phyloP scores from a whole-genome alignment of 495 filamentous ascomycete species.

The Penicillium fimorum region DNA sequence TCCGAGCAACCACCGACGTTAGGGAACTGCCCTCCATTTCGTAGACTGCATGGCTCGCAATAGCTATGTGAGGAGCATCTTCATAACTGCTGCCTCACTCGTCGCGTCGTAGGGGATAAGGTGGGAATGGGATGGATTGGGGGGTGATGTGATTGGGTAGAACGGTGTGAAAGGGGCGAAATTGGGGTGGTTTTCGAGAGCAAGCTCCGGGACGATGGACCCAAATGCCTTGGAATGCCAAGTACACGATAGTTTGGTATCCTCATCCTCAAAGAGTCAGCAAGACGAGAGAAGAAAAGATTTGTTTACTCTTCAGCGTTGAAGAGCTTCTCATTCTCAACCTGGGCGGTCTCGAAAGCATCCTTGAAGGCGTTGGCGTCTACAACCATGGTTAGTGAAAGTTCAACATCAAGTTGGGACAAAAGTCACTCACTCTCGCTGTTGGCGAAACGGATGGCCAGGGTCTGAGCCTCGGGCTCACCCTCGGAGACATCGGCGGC shows the following conservation, averaged over 20 bases:
- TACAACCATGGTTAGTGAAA: conserved; percentile 33
- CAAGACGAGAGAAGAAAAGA: background rate
- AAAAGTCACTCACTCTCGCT: conserved; percentile 74
- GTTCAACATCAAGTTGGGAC: background rate
- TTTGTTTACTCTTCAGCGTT: conserved; percentile 41
- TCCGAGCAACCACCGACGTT: conserved; percentile 30
- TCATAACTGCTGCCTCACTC: conserved; percentile 32
- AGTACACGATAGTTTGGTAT: conserved; percentile 13
- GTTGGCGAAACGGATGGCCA: conserved; percentile 98
- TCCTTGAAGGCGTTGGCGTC: conserved; percentile 98
- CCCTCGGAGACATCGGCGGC: conserved; percentile 97
- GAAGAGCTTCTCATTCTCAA: conserved; percentile 91
- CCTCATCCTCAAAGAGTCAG: conserved; percentile 5
- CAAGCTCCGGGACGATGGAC: conserved; percentile 18
- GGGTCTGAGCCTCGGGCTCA: conserved; percentile 91
- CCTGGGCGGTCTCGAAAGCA: conserved; percentile 94
- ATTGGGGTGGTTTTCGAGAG: conserved; percentile 20
- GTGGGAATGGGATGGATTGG: conserved; percentile 13
- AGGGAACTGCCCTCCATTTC: conserved; percentile 27
- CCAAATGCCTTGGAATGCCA: conserved; percentile 10
- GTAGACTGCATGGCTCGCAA: conserved; percentile 31
- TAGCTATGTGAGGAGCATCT: conserved; percentile 32
- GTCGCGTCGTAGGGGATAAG: conserved; percentile 25
- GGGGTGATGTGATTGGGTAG: conserved; percentile 12
- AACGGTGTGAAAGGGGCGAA: conserved; percentile 16